Percentiles rank a stretch among this genome's conserved stretches.
Conservation (phyloP, 441 rosid genomes). For the Theobroma grandiflorum region DNA sequence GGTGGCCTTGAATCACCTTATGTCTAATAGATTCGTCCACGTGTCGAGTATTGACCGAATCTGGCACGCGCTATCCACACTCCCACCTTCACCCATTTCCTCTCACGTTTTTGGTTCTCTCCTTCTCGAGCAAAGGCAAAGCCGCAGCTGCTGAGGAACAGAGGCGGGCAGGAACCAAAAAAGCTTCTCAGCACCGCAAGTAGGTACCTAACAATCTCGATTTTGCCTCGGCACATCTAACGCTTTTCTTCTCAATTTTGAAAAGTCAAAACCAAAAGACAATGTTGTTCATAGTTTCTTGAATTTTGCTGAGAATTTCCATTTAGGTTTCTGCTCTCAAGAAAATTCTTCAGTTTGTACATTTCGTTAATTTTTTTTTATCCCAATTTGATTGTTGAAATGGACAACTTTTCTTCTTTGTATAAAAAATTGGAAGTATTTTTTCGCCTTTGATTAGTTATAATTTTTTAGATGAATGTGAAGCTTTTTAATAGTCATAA, state of each 20-base stretch:
- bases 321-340: neutral
- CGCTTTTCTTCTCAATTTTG: neutral
- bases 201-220: neutral
- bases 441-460: neutral
- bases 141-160: neutral
- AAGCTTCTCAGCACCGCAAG: neutral
- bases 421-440: too few species aligned
- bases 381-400: neutral
- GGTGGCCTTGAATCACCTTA: neutral
- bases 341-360: neutral
- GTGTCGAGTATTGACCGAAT: neutral
- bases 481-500: neutral
- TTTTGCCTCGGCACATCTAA: neutral
- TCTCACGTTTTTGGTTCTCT: neutral
- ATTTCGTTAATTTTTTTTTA: neutral
- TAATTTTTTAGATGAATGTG: neutral
- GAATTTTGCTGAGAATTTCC: neutral
- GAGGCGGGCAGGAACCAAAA: neutral
- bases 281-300: neutral
- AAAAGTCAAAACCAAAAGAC: neutral
- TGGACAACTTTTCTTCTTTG: too few species aligned
- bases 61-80: conserved; percentile 20
- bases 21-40: neutral
- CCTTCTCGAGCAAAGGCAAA: neutral
- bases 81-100: neutral